A percentile compares a stretch with the other conserved stretches of the same genome.
These are phyloP conservation scores for Trypanosoma caninum DNA, from an alignment of 208 protist species.

Conservation along the genomic window DNA sequence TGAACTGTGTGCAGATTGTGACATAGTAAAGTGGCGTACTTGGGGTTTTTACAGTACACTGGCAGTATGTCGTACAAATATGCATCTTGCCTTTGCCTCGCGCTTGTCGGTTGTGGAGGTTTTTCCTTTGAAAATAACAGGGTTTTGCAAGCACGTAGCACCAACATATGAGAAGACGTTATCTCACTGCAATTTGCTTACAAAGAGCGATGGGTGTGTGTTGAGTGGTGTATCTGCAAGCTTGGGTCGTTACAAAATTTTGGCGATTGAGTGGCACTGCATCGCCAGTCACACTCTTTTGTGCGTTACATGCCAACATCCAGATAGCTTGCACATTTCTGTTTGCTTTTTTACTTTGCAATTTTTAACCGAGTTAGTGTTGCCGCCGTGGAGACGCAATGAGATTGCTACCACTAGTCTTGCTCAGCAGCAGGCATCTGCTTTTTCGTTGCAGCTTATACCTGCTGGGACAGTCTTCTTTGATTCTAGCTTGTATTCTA, in stretches of 20 bases:
- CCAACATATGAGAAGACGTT: constrained; percentile 17
- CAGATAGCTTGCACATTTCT: constrained; percentile 28
- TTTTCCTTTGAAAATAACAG: constrained; percentile 37
- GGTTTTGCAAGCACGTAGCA: background rate
- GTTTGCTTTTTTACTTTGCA: constrained; percentile 72
- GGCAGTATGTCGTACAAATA: constrained; percentile 60
- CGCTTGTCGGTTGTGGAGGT: constrained; percentile 53
- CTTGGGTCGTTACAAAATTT: constrained; percentile 47
- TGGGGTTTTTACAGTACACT: constrained; percentile 58
- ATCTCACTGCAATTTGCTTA: constrained; percentile 18
- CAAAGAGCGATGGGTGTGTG: constrained; percentile 27
- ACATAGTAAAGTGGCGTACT: constrained; percentile 56
- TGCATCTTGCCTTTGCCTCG: constrained; percentile 58
- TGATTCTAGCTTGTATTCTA: constrained; percentile 9
- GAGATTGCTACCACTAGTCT: background rate
- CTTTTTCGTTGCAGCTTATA: constrained; percentile 17
- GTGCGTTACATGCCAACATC: constrained; percentile 63
- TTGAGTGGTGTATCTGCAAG: constrained; percentile 50
- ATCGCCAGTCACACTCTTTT: constrained; percentile 62
- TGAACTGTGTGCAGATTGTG: constrained; percentile 10
- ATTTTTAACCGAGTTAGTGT: constrained; percentile 27
- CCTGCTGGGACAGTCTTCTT: constrained; percentile 17
- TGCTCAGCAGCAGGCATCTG: background rate
- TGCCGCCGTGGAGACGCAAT: constrained; percentile 20
- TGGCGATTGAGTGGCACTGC: constrained; percentile 59